Evolutionary conservation across 2,329 filamentous ascomycete species (phyloP).

Genomic region (Trichophyton verrucosum): DNA sequence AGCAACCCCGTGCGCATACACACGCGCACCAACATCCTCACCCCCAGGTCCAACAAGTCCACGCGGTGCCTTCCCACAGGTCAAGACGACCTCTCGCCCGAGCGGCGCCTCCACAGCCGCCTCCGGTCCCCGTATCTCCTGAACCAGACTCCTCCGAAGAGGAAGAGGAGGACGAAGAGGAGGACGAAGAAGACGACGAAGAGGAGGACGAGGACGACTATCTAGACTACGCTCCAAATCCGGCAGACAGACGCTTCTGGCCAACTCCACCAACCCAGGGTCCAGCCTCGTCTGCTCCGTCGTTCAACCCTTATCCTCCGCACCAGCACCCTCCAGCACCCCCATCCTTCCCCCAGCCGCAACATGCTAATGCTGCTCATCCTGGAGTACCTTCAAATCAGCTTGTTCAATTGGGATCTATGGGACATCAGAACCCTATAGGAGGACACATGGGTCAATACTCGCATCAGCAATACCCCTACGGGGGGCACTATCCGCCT

Average conservation of each 20-base stretch:
- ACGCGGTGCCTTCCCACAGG: constrained; percentile 26
- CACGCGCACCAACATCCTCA: neutral
- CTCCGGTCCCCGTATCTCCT: constrained; percentile 35
- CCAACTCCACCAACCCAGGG: constrained; percentile 19
- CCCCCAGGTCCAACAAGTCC: constrained; percentile 18
- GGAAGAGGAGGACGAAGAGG: constrained; percentile 5
- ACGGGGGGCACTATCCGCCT: constrained; percentile 10
- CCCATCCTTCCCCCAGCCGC: constrained; percentile 8
- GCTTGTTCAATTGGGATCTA: constrained; percentile 13
- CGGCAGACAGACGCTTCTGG: constrained; percentile 26
- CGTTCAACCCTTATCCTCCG: constrained; percentile 27
- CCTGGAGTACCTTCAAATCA: constrained; percentile 16
- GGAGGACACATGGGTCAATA: constrained; percentile 8
- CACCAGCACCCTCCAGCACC: constrained; percentile 16
- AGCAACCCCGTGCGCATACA: neutral
- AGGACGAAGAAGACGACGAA: neutral
- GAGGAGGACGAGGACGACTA: constrained; percentile 47
- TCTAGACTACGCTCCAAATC: constrained; percentile 32
- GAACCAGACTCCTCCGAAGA: constrained; percentile 38
- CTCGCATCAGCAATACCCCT: constrained; percentile 8
- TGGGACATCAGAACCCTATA: constrained; percentile 8
- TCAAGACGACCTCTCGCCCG: constrained; percentile 32
- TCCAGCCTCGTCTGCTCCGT: constrained; percentile 32
- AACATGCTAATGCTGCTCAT: constrained; percentile 16
- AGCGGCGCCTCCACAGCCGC: constrained; percentile 18